Evolutionary conservation across 2,329 filamentous ascomycete genomes (phyloP), one percentile per base, ranked within the genome.

Genomic region (Nemania sp.): DNA sequence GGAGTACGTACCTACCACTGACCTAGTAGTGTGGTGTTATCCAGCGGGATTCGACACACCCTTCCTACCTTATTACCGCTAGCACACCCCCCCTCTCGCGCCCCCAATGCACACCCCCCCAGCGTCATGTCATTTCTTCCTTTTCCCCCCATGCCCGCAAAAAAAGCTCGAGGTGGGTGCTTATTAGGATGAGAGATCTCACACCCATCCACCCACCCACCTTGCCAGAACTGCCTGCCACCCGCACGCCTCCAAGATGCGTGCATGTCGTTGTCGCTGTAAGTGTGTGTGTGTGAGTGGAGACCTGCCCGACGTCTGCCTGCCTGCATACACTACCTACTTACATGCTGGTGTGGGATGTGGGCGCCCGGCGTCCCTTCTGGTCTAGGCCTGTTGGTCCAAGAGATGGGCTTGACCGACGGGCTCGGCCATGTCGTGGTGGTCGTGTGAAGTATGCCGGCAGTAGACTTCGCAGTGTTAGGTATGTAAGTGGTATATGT

Each of bases 41-140:
- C n/a, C n/a, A n/a, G n/a, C n/a, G n/a, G n/a, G n/a, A n/a, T n/a
- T n/a, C n/a, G n/a, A n/a, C n/a, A n/a, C n/a, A n/a, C n/a, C n/a
- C n/a, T n/a, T n/a, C n/a, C n/a, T n/a, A n/a, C n/a, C n/a, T n/a
- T n/a, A n/a, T n/a, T n/a, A n/a, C n/a, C n/a, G n/a, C n/a, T n/a
- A n/a, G n/a, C n/a, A n/a, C n/a, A n/a, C n/a, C n/a, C n/a, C n/a
- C n/a, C n/a, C n/a, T n/a, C n/a, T n/a, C n/a, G n/a, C n/a, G n/a
- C n/a, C n/a, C n/a, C n/a, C n/a, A n/a, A 54, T 62, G 42, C 64
- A 60, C 63, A 66, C 61, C 64, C 62, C 60, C 55, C 43, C 31
- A 15, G 45, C 15, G 7, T 34, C 30, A 9, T 9, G 30, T n/a
- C 30, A 12, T n/a, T 12, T 33, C 11, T 33, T 33, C 30, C 34